Evolutionary conservation across 2,329 filamentous ascomycete genomes (phyloP), one percentile per base, ranked within the genome.

Genomic region (Pseudogymnoascus sp.): DNA sequence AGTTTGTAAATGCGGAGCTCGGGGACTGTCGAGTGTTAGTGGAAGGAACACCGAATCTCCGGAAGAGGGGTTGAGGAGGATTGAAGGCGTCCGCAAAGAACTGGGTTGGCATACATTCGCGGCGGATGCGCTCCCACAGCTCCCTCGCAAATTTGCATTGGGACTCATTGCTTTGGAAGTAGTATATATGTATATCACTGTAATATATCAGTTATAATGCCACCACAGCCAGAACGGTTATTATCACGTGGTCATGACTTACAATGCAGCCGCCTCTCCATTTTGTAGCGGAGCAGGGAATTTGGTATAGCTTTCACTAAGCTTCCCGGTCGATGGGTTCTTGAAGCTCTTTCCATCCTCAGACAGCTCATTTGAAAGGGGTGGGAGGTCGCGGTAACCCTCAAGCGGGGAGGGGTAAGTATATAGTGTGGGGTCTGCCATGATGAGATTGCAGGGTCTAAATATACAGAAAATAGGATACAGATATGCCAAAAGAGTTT

Each of bases 121-220:
- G 80, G 57, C 91, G 79, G 66, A 96, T 89, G 9, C 91, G 81
- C 70, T 92, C 85, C 82, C 87, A 90, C 0, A 96, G 78, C 47
- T 88, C 86, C 28, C 75, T 79, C 0, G 91, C 91, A 70, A 87
- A 93, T 36, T 82, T 77, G 0, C 74, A 72, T 70, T 95, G 88
- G 5, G 78, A 75, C 1, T 80, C 72, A 63, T 87, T 87, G 47
- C 77, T 79, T 69, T 86, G 83, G 65, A 86, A 83, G 73, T 91
- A 90, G 75, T 96, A 96, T 68, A 96, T 86, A 73, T 96, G 92
- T 14, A 95, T 75, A 71, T 96, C 92, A 66, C 82, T 86, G 36
- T 38, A 20, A 22, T 28, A 39, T 33, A 18, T 60, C 50, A 41
- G 38, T 47, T 60, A 54, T 20, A 18, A 33, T 33, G 28, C 47